Base-by-base conservation (phyloP, 1,284 basidiomycete species). In the Taiwanofungus camphoratus region DNA sequence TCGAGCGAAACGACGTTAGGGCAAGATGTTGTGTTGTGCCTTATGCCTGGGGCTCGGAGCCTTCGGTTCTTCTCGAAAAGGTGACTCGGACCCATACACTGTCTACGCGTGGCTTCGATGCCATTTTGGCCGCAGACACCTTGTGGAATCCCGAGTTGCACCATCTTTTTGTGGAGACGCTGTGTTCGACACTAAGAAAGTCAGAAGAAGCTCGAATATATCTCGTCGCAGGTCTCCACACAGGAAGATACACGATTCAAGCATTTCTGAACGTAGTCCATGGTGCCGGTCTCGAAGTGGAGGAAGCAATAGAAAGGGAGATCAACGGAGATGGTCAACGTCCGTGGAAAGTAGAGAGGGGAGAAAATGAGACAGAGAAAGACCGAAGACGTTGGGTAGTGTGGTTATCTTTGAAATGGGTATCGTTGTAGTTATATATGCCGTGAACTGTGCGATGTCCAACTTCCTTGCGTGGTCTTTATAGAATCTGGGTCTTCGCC, bases 91-190 rank as follows among this genome's bases (percentile, higher is more conserved):
- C 33, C 2, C 45, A 27, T 3, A 38, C 39, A 7, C 20, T 37
- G 5, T 15, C 39, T 4, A 36, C 30, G 6, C 33, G 42, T 13
- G 65, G 66, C 15, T 86, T 83, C 52, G 83, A 87, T 52, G 46
- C 82, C 26, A 64, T 88, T 21, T 52, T 87, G 12, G 82, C 83
- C 0, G 79, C 85, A 7, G 86, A 88, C 55, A 87, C 83, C 19
- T 62, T 88, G 1, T 87, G 84, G 86, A 83, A 87, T 53, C 59
- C 79, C 2, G 74, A 77, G 19, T 51, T 71, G 4, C 84, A 87
- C 51, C 46, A 39, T 0, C 50, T 67, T 7, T 77, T 87, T 41
- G 60, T 83, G 23, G 55, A 70, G 4, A 73, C 79, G 2, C 62
- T 87, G 5, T 59, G 60, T 32, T 43, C 52, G 48, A 72, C 73